Evolutionary conservation across 2,329 filamentous ascomycete species (phyloP).

Genomic region (Verticillium tricorpus): DNA sequence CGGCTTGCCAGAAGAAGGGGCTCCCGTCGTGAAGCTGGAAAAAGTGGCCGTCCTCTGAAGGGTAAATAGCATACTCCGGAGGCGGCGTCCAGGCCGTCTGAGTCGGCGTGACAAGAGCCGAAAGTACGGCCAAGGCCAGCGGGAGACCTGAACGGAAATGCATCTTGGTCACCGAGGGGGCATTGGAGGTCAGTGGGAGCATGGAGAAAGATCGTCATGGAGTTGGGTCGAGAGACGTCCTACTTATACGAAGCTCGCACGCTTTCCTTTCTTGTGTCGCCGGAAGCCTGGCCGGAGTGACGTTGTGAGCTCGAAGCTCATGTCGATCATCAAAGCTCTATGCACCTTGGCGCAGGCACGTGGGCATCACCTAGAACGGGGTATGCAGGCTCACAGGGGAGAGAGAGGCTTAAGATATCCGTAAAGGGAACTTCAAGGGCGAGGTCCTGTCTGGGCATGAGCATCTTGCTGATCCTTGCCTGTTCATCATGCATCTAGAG

Average conservation of each 20-base stretch:
- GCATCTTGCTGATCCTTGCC: neutral
- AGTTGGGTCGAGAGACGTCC: neutral
- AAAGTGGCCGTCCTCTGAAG: slow-evolving; percentile 13
- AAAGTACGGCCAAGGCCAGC: neutral
- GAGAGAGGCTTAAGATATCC: neutral
- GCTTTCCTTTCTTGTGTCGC: too few species aligned
- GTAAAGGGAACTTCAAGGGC: neutral
- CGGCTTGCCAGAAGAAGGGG: slow-evolving; percentile 10
- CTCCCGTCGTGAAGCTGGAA: slow-evolving; percentile 1
- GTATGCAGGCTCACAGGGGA: neutral
- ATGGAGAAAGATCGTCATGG: neutral
- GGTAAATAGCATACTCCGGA: neutral
- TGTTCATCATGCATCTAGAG: neutral
- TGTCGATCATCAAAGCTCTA: neutral
- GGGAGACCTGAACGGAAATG: neutral
- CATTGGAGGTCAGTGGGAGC: neutral
- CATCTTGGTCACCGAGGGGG: neutral
- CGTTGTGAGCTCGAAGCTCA: neutral
- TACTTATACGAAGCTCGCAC: neutral
- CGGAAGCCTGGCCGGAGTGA: neutral
- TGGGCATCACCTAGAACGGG: neutral
- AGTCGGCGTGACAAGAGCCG: neutral
- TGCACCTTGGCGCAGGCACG: neutral
- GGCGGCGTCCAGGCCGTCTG: neutral
- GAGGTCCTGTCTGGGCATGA: neutral